Conservation (phyloP, 2,329 filamentous ascomycete species). For the Fusarium abutilonis region DNA sequence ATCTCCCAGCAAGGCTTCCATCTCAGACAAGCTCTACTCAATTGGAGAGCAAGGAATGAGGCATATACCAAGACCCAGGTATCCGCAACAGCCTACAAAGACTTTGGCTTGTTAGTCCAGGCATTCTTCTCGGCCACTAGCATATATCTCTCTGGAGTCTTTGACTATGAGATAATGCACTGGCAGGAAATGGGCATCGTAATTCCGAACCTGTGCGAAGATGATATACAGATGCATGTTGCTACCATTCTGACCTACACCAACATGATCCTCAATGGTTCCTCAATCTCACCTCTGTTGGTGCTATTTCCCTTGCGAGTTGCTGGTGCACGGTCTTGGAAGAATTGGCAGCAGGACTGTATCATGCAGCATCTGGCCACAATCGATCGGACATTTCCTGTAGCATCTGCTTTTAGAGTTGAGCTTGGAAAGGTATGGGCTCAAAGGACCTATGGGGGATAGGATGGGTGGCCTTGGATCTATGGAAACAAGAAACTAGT, state of each 20-base stretch:
- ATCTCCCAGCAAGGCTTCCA: conserved; percentile 39
- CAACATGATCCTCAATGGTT: conserved; percentile 24
- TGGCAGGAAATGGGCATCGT: conserved; percentile 43
- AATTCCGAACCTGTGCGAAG: conserved; percentile 38
- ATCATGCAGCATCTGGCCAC: conserved; percentile 35
- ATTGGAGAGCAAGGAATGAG: conserved; percentile 12
- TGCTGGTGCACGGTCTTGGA: conserved; percentile 47
- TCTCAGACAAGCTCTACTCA: conserved; percentile 25
- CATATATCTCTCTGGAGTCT: conserved; percentile 52
- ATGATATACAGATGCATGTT: conserved; percentile 40
- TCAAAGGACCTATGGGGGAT: not conserved
- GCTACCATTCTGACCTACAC: conserved; percentile 40
- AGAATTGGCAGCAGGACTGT: conserved; percentile 35
- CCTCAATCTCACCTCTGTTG: conserved; percentile 46
- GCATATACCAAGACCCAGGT: no score
- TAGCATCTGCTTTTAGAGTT: conserved; percentile 40
- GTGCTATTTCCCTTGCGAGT: conserved; percentile 51
- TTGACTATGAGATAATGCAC: conserved; percentile 49
- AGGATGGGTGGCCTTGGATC: not conserved
- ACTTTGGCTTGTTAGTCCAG: conserved; percentile 36
- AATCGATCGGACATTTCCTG: conserved; percentile 41
- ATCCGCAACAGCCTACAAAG: not conserved
- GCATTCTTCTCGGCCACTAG: conserved; percentile 49
- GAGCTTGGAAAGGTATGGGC: conserved; percentile 41
- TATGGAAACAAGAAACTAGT: no score